Conservation (phyloP, 2,329 filamentous ascomycete genomes). For the Arthrobotrys musiformis region DNA sequence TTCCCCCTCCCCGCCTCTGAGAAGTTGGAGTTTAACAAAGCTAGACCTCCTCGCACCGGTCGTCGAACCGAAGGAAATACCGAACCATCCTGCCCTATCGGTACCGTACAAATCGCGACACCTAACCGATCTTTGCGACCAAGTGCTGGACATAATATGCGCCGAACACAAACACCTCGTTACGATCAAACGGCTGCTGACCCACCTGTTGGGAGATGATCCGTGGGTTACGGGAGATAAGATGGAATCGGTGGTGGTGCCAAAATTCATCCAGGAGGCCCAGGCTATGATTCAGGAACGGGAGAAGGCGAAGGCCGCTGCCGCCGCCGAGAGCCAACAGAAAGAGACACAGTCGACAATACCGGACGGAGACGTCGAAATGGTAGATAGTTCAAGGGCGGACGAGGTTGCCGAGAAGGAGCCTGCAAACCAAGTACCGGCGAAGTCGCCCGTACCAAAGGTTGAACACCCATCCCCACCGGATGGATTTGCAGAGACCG, state of each 20-base stretch:
- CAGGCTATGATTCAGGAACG: slow-evolving; percentile 50
- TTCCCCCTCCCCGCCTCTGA: not conserved
- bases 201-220: slow-evolving; percentile 78
- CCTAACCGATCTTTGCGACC: slow-evolving; percentile 75
- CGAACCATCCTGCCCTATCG: slow-evolving; percentile 78
- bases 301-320: slow-evolving; percentile 7
- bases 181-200: slow-evolving; percentile 78
- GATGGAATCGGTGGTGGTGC: slow-evolving; percentile 64
- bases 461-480: slow-evolving; percentile 48
- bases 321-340: slow-evolving; percentile 8
- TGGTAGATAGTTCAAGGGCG: slow-evolving; percentile 31
- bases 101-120: slow-evolving; percentile 79
- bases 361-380: slow-evolving; percentile 48
- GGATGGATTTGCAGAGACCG: slow-evolving; percentile 33
- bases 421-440: slow-evolving; percentile 6
- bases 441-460: slow-evolving; percentile 50
- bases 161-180: slow-evolving; percentile 79
- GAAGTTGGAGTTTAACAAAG: too few relatives aligned
- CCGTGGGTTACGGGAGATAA: slow-evolving; percentile 67
- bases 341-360: slow-evolving; percentile 49
- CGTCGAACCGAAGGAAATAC: slow-evolving; percentile 78
- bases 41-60: slow-evolving; percentile 79
- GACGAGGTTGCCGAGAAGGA: slow-evolving; percentile 19
- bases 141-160: slow-evolving; percentile 77
- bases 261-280: slow-evolving; percentile 57